A percentile compares a stretch with the other conserved stretches of the same genome.
Evolutionary conservation across 1,284 basidiomycete species (phyloP).

Genomic region (Albatrellus sp.): DNA sequence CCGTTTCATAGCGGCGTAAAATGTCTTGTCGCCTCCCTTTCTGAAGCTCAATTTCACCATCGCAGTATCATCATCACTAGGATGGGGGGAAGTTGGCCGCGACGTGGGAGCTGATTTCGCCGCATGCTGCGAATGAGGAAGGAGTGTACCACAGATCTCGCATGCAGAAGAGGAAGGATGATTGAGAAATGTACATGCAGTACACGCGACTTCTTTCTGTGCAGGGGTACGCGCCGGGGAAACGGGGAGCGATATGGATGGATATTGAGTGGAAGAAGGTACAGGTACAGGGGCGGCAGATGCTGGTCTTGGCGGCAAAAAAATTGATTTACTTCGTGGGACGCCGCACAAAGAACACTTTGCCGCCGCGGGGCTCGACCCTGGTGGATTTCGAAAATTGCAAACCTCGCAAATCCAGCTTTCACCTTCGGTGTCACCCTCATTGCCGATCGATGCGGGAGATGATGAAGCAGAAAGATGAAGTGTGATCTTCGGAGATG

Average conservation of each 20-base stretch:
- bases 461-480: constrained; percentile 32
- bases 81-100: constrained; percentile 35
- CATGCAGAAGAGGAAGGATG: constrained; percentile 65
- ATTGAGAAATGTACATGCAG: constrained; percentile 89
- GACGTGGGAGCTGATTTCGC: constrained; percentile 52
- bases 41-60: constrained; percentile 79
- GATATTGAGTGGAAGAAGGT: constrained; percentile 14
- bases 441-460: constrained; percentile 5
- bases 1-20: constrained; percentile 73
- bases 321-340: constrained; percentile 29
- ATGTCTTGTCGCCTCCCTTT: constrained; percentile 78
- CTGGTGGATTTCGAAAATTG: constrained; percentile 67
- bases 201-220: constrained; percentile 46
- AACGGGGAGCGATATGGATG: constrained; percentile 25
- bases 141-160: constrained; percentile 78
- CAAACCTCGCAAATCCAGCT: constrained; percentile 85
- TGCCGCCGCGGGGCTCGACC: constrained; percentile 47
- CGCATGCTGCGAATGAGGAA: constrained; percentile 25
- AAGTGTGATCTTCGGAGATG: constrained; percentile 82
- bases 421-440: constrained; percentile 24
- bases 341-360: constrained; percentile 68
- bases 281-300: constrained; percentile 13
- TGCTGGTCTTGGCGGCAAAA: constrained; percentile 12
- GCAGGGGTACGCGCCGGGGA: constrained; percentile 17
- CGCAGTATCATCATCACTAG: constrained; percentile 19